Evolutionary conservation across 176 grass and related monocot species (phyloP), one percentile per base, ranked within the genome.

Genomic region (Canna indica): DNA sequence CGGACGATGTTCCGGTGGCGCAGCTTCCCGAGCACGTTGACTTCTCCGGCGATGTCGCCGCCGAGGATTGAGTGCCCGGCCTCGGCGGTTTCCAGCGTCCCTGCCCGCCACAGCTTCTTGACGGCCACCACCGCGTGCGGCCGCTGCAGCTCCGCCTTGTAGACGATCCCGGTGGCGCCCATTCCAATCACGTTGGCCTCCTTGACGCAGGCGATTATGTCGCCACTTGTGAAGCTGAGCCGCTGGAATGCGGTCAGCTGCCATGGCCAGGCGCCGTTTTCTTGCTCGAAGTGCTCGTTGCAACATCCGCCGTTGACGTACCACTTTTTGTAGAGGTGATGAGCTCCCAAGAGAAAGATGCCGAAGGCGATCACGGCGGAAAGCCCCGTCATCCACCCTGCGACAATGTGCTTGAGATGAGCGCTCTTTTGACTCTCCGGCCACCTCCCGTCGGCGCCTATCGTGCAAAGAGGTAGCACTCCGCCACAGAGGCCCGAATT

Each of bases 131-230:
- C 82, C 31, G 75, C 26, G 72, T 77, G 90, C 13, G 80, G 61
- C 48, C 82, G 69, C 0, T 79, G 67, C 62, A 95, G 77, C 68
- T 90, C 87, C 34, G 85, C 91, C 75, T 61, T 88, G 87, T 95
- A 95, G 24, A 95, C 91, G 13, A 95, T 79, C 4, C 91, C 87
- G 1, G 87, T 85, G 1, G 91, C 91, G 56, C 91, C 91, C 91
- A 95, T 95, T 34, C 91, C 91, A 3, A 95, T 83, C 46, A 90
- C 82, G 79, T 95, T 95, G 59, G 91, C 80, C 42, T 95, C 91
- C 84, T 95, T 95, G 14, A 95, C 80, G 79, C 91, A 90, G 26
- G 87, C 82, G 44, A 95, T 58, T 65, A 95, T 81, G 54, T 95
- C 87, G 20, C 81, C 30, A 81, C 85, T 83, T 26, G 87, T 85